These are phyloP conservation scores for Canavalia ensiformis DNA, from an alignment of 306 rosid genomes.

Conservation along the genomic window DNA sequence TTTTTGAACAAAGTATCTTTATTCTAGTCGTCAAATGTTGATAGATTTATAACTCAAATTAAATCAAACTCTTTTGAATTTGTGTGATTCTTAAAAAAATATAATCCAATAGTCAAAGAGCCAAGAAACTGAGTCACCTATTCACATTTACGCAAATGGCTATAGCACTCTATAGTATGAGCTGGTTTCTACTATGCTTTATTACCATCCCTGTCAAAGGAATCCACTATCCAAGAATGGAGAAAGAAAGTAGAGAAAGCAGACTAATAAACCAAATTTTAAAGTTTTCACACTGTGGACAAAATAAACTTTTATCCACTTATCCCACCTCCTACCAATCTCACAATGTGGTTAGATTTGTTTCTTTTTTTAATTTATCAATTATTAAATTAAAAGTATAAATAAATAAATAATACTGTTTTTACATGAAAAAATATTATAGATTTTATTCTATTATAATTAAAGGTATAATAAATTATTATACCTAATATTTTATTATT, in stretches of 20 bases:
- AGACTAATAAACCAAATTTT: slow-evolving; percentile 47
- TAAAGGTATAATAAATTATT: no score
- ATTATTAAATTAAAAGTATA: no score
- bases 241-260: slow-evolving; percentile 46
- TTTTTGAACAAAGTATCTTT: no score
- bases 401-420: no score
- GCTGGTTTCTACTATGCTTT: slow-evolving; percentile 78
- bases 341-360: neutral
- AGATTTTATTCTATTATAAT: no score
- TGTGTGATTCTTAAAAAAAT: neutral
- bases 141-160: slow-evolving; percentile 44
- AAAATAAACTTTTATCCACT: slow-evolving; percentile 59
- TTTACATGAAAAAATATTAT: no score
- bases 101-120: slow-evolving; percentile 43
- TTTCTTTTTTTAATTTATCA: neutral
- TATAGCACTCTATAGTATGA: slow-evolving; percentile 51
- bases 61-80: no score
- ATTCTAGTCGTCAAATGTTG: no score
- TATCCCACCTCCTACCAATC: slow-evolving; percentile 24
- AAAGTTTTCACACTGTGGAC: slow-evolving; percentile 56
- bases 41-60: no score
- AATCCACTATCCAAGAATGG: slow-evolving; percentile 55
- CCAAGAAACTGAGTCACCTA: slow-evolving; percentile 2
- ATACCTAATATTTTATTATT: no score
- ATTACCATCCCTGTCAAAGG: slow-evolving; percentile 62